Base-by-base conservation (phyloP, 1,284 basidiomycete species). In the Boletus hoseneyae region DNA sequence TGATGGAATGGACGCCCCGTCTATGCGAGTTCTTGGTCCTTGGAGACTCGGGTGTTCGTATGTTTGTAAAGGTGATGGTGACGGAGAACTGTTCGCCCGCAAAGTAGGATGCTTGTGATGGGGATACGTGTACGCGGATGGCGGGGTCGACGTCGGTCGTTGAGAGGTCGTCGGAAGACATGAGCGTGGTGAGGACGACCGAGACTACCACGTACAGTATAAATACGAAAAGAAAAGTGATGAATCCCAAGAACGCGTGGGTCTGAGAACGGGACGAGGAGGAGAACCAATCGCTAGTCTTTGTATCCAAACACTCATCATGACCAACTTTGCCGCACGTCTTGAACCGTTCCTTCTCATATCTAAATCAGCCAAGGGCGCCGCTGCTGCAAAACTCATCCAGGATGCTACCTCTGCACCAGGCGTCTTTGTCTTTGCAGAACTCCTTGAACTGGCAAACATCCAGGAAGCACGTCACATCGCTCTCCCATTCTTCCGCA, bases 271-370 rank as follows among this genome's bases (percentile, higher is more conserved):
- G 45, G 42, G 21, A 12, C 11, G 41, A 52, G 40, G 48, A 41
- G 42, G 42, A 41, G 34, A 39, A 36, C 38, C 34, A 33, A 39
- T 39, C 25, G 21, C 21, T 6, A 23, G 19, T 3, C 33, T 18
- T 60, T 51, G 42, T 29, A 43, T 48, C 48, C 50, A 53, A 63
- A 65, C 60, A 50, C 27, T 36, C 59, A 55, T 35, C 57, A 60
- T 64, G 59, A 64, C 73, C 15, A 77, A 78, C 61, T 79, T 80
- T 50, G 66, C 77, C 6, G 72, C 79, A 12, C 88, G 84, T 58
- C 75, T 95, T 6, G 92, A 97, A 70, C 90, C 93, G 0, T 95
- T 90, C 66, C 67, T 97, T 29, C 78, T 97, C 50, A 88, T 97
- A 70, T 90, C 87, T 4, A 93, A 94, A 63, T 88, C 88, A 0